Evolutionary conservation across 345 rosid genomes (phyloP).

Genomic region (Populus ilicifolia): DNA sequence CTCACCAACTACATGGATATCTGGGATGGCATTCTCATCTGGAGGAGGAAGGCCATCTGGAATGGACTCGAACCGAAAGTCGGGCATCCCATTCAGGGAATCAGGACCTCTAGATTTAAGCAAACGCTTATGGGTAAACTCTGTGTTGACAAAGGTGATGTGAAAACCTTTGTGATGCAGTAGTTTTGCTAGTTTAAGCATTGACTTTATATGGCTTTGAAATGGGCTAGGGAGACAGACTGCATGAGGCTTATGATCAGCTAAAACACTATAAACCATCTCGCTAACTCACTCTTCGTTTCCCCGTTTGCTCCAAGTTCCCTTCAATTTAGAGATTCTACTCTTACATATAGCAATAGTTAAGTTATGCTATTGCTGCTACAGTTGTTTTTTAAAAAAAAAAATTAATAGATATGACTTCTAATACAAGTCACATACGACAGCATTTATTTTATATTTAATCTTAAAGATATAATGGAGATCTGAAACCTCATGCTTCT

Average conservation of each 20-base stretch:
- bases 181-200: constrained; percentile 15
- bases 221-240: constrained; percentile 2
- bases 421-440: too few species aligned
- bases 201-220: constrained; percentile 9
- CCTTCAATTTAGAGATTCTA: too few species aligned
- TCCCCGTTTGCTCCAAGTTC: too few species aligned
- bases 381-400: too few species aligned
- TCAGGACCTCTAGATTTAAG: neutral
- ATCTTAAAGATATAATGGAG: too few species aligned
- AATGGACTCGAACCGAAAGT: neutral
- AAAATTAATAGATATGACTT: too few species aligned
- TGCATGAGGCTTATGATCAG: neutral
- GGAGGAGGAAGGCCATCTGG: neutral
- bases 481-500: too few species aligned
- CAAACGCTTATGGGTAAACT: neutral
- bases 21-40: neutral
- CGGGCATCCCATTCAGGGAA: neutral
- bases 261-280: too few species aligned
- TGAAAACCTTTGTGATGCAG: constrained; percentile 6
- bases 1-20: neutral
- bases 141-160: constrained; percentile 6
- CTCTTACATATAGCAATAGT: too few species aligned
- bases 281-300: too few species aligned
- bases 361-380: too few species aligned
- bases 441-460: too few species aligned